Percentiles rank a stretch among this genome's conserved stretches.
phyloP scores from a whole-genome alignment of 495 filamentous ascomycete genomes.

The Aspergillus mulundensis region DNA sequence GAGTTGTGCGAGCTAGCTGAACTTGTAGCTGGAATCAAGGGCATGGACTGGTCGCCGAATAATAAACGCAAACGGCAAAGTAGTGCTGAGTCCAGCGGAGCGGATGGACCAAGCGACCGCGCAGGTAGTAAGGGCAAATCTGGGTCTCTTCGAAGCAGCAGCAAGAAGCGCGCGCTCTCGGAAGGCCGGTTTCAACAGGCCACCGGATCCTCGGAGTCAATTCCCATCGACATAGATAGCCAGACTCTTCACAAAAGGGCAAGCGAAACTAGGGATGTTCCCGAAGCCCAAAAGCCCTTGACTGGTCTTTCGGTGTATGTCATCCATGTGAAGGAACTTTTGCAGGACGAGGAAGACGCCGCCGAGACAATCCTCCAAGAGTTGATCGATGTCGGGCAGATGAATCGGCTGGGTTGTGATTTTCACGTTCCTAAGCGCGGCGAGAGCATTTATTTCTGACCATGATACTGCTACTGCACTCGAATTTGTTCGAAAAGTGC shows the following conservation, averaged over 20 bases:
- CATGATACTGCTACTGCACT: constrained; percentile 1
- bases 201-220: not conserved
- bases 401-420: constrained; percentile 66
- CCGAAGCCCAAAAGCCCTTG: constrained; percentile 33
- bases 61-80: constrained; percentile 33
- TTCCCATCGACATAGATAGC: not conserved
- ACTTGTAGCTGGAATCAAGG: constrained; percentile 47
- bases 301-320: constrained; percentile 61
- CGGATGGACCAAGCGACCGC: constrained; percentile 21
- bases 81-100: not conserved
- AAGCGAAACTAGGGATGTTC: not conserved
- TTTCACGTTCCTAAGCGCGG: constrained; percentile 66
- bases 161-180: not conserved
- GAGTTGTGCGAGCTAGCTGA: constrained; percentile 71
- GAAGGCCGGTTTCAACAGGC: not conserved
- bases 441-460: constrained; percentile 38
- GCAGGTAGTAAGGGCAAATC: not conserved
- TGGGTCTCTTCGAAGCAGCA: not conserved
- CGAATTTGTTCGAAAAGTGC: not conserved
- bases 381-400: constrained; percentile 56
- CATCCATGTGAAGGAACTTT: constrained; percentile 78
- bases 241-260: constrained; percentile 11
- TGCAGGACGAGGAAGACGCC: constrained; percentile 60
- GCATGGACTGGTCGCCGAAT: constrained; percentile 4
- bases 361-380: constrained; percentile 64